Evolutionary conservation across 2,329 filamentous ascomycete genomes (phyloP), one percentile per base, ranked within the genome.

Genomic region (Neofusicoccum ribis): DNA sequence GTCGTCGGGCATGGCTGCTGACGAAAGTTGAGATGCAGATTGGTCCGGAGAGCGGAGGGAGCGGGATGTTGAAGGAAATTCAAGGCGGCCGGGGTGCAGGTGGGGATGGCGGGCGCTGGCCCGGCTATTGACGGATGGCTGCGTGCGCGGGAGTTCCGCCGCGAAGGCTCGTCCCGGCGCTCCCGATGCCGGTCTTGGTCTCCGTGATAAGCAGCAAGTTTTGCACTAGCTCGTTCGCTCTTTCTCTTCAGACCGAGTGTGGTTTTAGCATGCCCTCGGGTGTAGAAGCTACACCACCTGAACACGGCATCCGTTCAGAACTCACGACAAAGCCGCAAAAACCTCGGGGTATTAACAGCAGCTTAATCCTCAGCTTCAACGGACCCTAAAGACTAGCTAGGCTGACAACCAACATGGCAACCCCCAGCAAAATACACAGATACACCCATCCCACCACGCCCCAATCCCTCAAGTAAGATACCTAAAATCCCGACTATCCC

Each of bases 21-120:
- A 27, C 20, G 20, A 56, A 34, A 2, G 37, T 17, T 34, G 54
- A 36, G 58, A 41, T 49, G 44, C 9, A 12, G 56, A 11, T 46
- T 47, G 41, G 56, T 17, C 8, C 46, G 44, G 59, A 27, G 34
- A 41, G 36, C 36, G 43, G 58, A 31, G 27, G 27, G 27, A 31
- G 27, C 27, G 27, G 59, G 59, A 46, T 51, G 59, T 62, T 62
- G 59, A 50, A 62, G 59, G 59, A 62, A 62, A 62, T 62, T 43
- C 59, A 49, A 61, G 58, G 58, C 31, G 31, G 11, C 27, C 5
- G 34, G 34, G 58, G 31, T 34, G 17, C 20, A 23, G 31, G 34
- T 41, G 56, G 43, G 54, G 27, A n/a, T 14, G 17, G n/a, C 12
- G 5, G 17, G n/a, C 44, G 31, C 7, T 36, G 43, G 58, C 31